Conservation (phyloP, 306 rosid genomes). For the Dalbergia cochinchinensis region DNA sequence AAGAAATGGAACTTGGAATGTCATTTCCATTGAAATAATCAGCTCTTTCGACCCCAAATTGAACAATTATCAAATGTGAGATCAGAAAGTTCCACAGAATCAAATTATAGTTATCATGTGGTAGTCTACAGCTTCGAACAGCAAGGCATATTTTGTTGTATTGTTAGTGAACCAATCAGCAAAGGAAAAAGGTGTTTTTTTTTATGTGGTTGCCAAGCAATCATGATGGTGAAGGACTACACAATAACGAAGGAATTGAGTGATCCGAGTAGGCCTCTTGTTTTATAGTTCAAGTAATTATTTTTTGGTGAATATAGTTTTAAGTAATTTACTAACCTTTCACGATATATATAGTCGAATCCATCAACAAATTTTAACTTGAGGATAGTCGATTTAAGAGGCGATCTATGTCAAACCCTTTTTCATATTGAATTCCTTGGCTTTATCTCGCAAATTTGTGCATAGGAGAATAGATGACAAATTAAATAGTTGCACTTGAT, state of each 20-base stretch:
- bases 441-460: background rate
- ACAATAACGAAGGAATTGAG: background rate
- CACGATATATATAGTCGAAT: slow-evolving; percentile 1
- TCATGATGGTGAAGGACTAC: slow-evolving; percentile 27
- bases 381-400: too few relatives aligned
- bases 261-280: background rate
- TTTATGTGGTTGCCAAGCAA: slow-evolving; percentile 45
- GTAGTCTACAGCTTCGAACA: slow-evolving; percentile 42
- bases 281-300: background rate
- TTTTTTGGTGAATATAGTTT: too few relatives aligned
- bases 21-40: background rate
- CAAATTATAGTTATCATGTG: slow-evolving; percentile 7
- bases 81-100: slow-evolving; percentile 19
- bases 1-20: background rate
- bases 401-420: too few relatives aligned
- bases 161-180: slow-evolving; percentile 29
- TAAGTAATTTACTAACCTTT: slow-evolving; percentile 27
- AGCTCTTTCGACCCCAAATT: background rate
- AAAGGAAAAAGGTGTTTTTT: slow-evolving; percentile 14
- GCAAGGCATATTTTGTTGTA: slow-evolving; percentile 45
- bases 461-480: background rate
- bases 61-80: slow-evolving; percentile 7
- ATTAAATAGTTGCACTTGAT: background rate
- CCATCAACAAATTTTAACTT: background rate
- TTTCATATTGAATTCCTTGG: background rate